These are phyloP conservation scores for Trichoderma hamatum DNA, from an alignment of 2,329 filamentous ascomycete genomes.

Conservation along the genomic window DNA sequence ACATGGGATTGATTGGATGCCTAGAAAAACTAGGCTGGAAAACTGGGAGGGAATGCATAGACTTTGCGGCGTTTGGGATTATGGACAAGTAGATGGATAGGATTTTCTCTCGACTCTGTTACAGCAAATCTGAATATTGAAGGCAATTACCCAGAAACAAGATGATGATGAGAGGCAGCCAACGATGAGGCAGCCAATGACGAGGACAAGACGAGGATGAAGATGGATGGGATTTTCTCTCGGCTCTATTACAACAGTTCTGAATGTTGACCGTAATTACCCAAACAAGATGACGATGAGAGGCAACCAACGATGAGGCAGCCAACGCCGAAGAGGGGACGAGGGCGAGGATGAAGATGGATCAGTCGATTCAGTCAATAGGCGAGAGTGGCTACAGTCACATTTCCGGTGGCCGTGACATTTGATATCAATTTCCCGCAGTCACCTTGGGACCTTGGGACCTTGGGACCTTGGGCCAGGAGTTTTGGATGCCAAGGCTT, in stretches of 20 bases:
- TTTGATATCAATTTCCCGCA: neutral
- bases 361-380: neutral
- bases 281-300: neutral
- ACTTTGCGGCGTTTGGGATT: neutral
- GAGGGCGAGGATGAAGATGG: neutral
- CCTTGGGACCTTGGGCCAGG: neutral
- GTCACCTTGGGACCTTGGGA: too few relatives aligned
- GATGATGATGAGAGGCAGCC: neutral
- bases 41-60: neutral
- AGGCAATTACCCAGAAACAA: neutral
- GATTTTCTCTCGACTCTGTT: slow-evolving; percentile 21
- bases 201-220: too few relatives aligned
- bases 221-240: slow-evolving; percentile 6
- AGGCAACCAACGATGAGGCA: too few relatives aligned
- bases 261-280: neutral
- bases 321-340: too few relatives aligned
- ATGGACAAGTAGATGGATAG: neutral
- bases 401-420: neutral
- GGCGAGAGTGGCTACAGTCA: neutral
- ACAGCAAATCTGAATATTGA: neutral
- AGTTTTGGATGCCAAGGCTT: neutral
- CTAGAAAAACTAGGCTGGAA: neutral
- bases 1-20: neutral
- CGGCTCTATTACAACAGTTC: slow-evolving; percentile 12
- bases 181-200: too few relatives aligned